Base-by-base conservation (phyloP, 345 rosid genomes). In the Chamaenerion angustifolium region DNA sequence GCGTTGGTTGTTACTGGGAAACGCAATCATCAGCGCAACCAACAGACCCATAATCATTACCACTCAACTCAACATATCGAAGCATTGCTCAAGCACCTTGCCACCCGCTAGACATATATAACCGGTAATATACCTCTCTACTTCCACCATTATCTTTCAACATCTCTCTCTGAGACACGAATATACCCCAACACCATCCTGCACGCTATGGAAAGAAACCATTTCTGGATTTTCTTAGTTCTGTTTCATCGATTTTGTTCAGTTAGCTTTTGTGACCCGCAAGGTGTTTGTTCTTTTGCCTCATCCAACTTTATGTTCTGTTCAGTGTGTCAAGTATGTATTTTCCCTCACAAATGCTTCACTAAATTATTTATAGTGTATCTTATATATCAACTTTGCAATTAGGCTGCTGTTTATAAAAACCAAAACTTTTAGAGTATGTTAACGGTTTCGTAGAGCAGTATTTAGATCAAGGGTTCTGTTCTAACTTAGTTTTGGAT, bases 201-300 rank as follows among this genome's bases (percentile, higher is more conserved):
- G 47, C 43, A 23, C 21, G 45, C 61, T 18, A 81, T 78, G 89
- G 82, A 52, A 53, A 60, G 52, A 45, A 59, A 65, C 46, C 31
- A 57, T 63, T 60, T 72, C 59, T 81, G 68, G 72, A 14, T 77
- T 48, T 4, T 55, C 65, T 74, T 71, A 45, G 27, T 68, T 59
- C 48, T 81, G 55, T 53, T 77, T 54, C 64, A 46, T 63, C 46
- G 60, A 54, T 63, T 68, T 10, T 75, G 49, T 64, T 58, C 56
- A 14, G 51, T 55, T 60, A 63, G 61, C 51, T 63, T 77, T 72
- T 73, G 79, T 56, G 73, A 76, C 49, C 88, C 72, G 58, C 74
- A 79, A 55, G 94, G 96, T 84, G 71, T 16, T 69, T 51, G 40
- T n/a, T 15, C 37, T 56, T 10, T 15, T 16, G 12, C 27, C 43